Evolutionary conservation across 768 basidiomycete species (phyloP).

Genomic region (Naematelia aurantialba): DNA sequence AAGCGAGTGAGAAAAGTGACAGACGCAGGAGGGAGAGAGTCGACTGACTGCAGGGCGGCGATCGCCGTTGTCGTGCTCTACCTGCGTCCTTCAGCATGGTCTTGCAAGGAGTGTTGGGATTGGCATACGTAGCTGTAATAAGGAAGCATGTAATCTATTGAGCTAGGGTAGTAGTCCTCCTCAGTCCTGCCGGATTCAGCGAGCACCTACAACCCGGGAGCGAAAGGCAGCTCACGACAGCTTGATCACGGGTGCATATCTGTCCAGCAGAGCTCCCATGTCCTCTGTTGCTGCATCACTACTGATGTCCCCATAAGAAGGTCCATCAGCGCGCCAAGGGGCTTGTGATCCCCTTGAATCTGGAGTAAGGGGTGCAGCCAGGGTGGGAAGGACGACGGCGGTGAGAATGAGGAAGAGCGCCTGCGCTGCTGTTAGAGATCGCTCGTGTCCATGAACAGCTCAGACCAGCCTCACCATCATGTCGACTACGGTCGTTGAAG

Average conservation of each 20-base stretch:
- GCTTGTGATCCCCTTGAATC: background rate
- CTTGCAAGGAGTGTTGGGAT: background rate
- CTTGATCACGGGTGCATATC: constrained; percentile 39
- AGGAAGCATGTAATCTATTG: constrained; percentile 43
- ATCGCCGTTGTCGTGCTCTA: constrained; percentile 9
- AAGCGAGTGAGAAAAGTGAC: background rate
- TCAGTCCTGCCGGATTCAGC: constrained; percentile 5
- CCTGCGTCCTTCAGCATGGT: background rate
- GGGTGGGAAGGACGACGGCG: background rate
- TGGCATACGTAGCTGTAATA: constrained; percentile 26
- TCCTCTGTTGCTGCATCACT: constrained; percentile 3
- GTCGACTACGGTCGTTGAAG: too few species aligned
- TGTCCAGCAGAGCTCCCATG: constrained; percentile 25
- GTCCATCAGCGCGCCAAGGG: background rate
- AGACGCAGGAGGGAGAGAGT: background rate
- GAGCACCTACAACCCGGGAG: constrained; percentile 1
- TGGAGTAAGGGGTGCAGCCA: background rate
- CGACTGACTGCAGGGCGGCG: constrained; percentile 9
- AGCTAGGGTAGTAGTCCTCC: constrained; percentile 37
- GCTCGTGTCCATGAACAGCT: too few species aligned
- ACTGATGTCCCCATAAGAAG: background rate
- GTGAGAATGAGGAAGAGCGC: background rate
- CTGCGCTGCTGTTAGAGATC: too few species aligned
- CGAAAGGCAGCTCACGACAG: constrained; percentile 21
- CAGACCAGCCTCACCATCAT: background rate